phyloP scores from a whole-genome alignment of 2,329 filamentous ascomycete genomes.

The Pseudopyricularia cyperi region DNA sequence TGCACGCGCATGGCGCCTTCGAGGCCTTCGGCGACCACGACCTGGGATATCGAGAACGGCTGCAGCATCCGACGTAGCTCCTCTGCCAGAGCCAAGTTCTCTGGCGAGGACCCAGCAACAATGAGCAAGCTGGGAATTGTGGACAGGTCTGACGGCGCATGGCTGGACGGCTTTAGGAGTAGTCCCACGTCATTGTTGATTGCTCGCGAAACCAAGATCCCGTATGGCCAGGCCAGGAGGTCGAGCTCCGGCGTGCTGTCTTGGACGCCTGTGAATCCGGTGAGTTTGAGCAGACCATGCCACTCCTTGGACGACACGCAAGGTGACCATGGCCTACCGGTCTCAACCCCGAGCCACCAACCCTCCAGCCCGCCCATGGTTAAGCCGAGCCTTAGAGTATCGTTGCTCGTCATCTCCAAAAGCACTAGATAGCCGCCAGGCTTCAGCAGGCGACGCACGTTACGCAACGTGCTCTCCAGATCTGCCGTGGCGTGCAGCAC shows the following conservation, averaged over 20 bases:
- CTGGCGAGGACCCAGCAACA: neutral
- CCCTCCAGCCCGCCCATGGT: slow-evolving; percentile 7
- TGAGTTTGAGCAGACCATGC: slow-evolving; percentile 10
- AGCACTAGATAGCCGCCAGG: slow-evolving; percentile 21
- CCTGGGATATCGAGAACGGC: neutral
- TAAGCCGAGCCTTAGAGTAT: neutral
- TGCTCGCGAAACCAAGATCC: slow-evolving; percentile 12
- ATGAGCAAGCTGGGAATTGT: neutral
- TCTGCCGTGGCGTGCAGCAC: slow-evolving; percentile 15
- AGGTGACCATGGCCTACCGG: slow-evolving; percentile 6
- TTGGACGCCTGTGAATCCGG: slow-evolving; percentile 1
- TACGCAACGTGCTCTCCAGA: slow-evolving; percentile 11
- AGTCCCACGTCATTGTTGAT: slow-evolving; percentile 9
- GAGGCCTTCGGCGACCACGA: neutral
- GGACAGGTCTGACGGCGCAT: neutral
- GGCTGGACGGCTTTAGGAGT: slow-evolving; percentile 8
- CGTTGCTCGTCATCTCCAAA: slow-evolving; percentile 7
- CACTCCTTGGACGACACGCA: slow-evolving; percentile 7
- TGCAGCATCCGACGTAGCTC: neutral
- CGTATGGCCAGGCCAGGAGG: neutral
- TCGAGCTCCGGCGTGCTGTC: neutral
- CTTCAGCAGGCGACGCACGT: slow-evolving; percentile 17
- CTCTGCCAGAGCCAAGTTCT: neutral
- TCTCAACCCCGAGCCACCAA: slow-evolving; percentile 9
- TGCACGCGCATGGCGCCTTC: neutral